A percentile compares a stretch with the other conserved stretches of the same genome.
Conservation (phyloP, 2,329 filamentous ascomycete species). For the Xylogone sp. region DNA sequence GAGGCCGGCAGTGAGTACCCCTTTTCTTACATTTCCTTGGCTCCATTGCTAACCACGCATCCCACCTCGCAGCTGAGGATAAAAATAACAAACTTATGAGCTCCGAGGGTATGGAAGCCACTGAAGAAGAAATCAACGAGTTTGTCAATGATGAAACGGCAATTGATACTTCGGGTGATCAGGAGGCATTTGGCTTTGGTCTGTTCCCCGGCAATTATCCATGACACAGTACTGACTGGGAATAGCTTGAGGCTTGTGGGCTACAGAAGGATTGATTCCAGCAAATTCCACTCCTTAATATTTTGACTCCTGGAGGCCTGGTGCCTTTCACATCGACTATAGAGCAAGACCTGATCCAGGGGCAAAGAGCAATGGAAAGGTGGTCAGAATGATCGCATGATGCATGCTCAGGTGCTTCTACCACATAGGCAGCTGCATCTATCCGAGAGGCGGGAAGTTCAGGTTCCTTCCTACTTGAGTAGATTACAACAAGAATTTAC, state of each 20-base stretch:
- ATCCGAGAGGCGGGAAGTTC: too few relatives aligned
- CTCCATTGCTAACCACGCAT: conserved; percentile 15
- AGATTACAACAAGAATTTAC: too few relatives aligned
- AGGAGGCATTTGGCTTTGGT: neutral
- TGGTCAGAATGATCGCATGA: too few relatives aligned
- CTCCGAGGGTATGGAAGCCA: conserved; percentile 62
- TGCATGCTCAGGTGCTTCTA: too few relatives aligned
- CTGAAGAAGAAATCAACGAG: conserved; percentile 57
- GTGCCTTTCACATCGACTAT: too few relatives aligned
- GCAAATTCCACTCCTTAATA: too few relatives aligned
- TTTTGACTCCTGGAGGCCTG: too few relatives aligned
- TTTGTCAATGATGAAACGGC: conserved; percentile 26
- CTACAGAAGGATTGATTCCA: neutral
- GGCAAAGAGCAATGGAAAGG: too few relatives aligned
- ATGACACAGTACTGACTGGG: conserved; percentile 1
- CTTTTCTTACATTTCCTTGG: neutral
- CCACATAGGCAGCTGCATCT: too few relatives aligned
- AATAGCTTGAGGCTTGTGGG: neutral
- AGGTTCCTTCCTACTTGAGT: too few relatives aligned
- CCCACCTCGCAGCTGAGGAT: conserved; percentile 50
- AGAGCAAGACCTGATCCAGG: too few relatives aligned
- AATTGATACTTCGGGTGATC: neutral
- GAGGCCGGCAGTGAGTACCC: conserved; percentile 66
- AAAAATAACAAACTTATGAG: conserved; percentile 67
- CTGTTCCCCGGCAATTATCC: neutral